phyloP scores from a whole-genome alignment of 371 early-diverging fungal species.

The Zychaea mexicana region DNA sequence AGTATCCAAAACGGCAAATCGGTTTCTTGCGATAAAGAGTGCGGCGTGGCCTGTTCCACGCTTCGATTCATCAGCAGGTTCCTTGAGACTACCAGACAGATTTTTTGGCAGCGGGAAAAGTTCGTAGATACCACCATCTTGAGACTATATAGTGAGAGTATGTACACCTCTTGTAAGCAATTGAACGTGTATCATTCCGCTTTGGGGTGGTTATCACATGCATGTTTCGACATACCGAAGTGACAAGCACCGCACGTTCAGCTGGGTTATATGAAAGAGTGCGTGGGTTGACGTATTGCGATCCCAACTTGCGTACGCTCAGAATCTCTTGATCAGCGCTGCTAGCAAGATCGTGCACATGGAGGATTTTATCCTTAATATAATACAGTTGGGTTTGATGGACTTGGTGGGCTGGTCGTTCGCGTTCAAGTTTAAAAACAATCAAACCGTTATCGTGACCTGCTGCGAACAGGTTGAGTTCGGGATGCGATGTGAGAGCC shows the following conservation, averaged over 20 bases:
- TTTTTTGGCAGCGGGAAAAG: constrained; percentile 82
- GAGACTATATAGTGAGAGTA: constrained; percentile 41
- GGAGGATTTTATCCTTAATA: constrained; percentile 82
- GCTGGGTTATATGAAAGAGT: constrained; percentile 94
- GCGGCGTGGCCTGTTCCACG: constrained; percentile 83
- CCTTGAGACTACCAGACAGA: constrained; percentile 64
- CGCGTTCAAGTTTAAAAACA: constrained; percentile 96
- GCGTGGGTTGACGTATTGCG: constrained; percentile 71
- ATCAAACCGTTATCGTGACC: constrained; percentile 98
- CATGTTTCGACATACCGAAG: constrained; percentile 54
- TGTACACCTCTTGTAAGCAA: too few relatives aligned
- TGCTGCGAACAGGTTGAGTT: constrained; percentile 94
- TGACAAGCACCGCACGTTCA: constrained; percentile 85
- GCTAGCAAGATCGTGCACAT: constrained; percentile 78
- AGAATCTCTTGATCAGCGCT: constrained; percentile 77
- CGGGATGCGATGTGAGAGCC: constrained; percentile 95
- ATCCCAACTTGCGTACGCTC: constrained; percentile 69
- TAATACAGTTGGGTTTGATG: constrained; percentile 83
- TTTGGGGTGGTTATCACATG: background rate
- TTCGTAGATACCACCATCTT: constrained; percentile 90
- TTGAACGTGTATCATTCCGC: too few relatives aligned
- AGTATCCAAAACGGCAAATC: constrained; percentile 93
- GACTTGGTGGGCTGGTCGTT: constrained; percentile 88
- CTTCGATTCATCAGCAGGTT: constrained; percentile 66
- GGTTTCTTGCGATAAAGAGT: constrained; percentile 93